phyloP scores from a whole-genome alignment of 768 basidiomycete species.

The Termitomyces sp. region DNA sequence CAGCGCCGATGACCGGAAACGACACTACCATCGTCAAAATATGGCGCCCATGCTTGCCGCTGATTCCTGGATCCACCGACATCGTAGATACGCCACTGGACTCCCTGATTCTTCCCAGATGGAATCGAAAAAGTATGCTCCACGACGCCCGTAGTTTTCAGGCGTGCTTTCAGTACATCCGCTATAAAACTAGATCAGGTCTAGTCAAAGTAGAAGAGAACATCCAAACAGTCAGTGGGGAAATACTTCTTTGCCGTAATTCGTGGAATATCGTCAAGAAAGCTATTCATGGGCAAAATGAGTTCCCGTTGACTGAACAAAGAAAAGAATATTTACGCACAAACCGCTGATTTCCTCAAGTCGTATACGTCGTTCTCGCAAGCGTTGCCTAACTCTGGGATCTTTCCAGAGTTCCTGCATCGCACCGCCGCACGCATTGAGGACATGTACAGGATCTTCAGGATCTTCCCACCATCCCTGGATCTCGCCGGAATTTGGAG shows the following conservation, averaged over 20 bases:
- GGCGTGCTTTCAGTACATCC: slow-evolving; percentile 74
- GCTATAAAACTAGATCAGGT: slow-evolving; percentile 31
- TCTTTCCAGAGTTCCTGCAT: slow-evolving; percentile 81
- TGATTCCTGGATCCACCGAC: slow-evolving; percentile 80
- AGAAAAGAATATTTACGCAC: slow-evolving; percentile 38
- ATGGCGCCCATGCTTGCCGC: slow-evolving; percentile 84
- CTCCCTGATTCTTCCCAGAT: slow-evolving; percentile 48
- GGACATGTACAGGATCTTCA: slow-evolving; percentile 69
- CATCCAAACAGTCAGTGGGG: slow-evolving; percentile 62
- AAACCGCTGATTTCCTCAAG: slow-evolving; percentile 84
- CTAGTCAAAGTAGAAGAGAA: slow-evolving; percentile 9
- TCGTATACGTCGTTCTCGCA: slow-evolving; percentile 62
- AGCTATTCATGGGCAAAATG: slow-evolving; percentile 38
- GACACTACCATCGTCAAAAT: slow-evolving; percentile 74
- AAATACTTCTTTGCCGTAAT: slow-evolving; percentile 80
- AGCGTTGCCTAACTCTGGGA: slow-evolving; percentile 52
- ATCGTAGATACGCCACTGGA: slow-evolving; percentile 82
- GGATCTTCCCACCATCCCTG: slow-evolving; percentile 87
- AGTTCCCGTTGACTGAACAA: slow-evolving; percentile 6
- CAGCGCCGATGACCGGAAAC: neutral
- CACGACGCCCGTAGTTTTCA: slow-evolving; percentile 80
- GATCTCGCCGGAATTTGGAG: slow-evolving; percentile 64
- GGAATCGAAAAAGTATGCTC: slow-evolving; percentile 73
- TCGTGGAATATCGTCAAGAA: slow-evolving; percentile 74
- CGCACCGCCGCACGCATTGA: slow-evolving; percentile 55